Evolutionary conservation across 805 yeast genomes (phyloP).

Genomic region (Saturnispora serradocipensis): DNA sequence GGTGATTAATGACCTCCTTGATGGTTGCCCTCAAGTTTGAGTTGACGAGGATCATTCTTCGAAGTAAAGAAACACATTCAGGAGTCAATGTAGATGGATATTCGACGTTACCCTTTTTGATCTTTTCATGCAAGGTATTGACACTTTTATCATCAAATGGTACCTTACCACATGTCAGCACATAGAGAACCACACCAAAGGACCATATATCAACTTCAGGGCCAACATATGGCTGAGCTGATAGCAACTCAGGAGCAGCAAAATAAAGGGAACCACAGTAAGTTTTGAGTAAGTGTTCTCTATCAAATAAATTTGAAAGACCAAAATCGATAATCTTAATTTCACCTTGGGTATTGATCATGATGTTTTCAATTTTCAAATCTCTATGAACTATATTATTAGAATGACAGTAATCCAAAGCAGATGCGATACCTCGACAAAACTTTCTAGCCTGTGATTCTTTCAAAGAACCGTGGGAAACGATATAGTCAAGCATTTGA

Average conservation of each 20-base stretch:
- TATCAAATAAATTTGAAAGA: slow-evolving; percentile 74
- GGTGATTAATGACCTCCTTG: slow-evolving; percentile 73
- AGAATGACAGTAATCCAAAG: slow-evolving; percentile 86
- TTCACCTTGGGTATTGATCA: slow-evolving; percentile 90
- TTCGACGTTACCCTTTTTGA: slow-evolving; percentile 84
- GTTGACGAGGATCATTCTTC: slow-evolving; percentile 87
- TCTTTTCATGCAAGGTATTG: slow-evolving; percentile 84
- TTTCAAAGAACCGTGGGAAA: slow-evolving; percentile 88
- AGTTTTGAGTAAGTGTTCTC: slow-evolving; percentile 67
- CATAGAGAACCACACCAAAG: slow-evolving; percentile 92
- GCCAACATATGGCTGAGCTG: slow-evolving; percentile 87
- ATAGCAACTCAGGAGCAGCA: slow-evolving; percentile 95
- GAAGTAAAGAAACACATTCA: slow-evolving; percentile 71
- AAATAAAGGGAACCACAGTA: slow-evolving; percentile 96
- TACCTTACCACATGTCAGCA: slow-evolving; percentile 92
- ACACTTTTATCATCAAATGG: slow-evolving; percentile 97
- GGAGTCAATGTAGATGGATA: slow-evolving; percentile 76
- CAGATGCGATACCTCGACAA: slow-evolving; percentile 89
- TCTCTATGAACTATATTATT: slow-evolving; percentile 96
- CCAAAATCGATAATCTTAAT: slow-evolving; percentile 96
- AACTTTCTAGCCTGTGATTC: slow-evolving; percentile 92
- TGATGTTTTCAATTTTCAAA: slow-evolving; percentile 89
- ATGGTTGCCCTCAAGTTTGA: slow-evolving; percentile 74
- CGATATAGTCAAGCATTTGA: slow-evolving; percentile 93
- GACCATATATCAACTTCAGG: slow-evolving; percentile 99